Base-by-base conservation (phyloP, 495 filamentous ascomycete genomes). In the Trichoderma orchidacearum region DNA sequence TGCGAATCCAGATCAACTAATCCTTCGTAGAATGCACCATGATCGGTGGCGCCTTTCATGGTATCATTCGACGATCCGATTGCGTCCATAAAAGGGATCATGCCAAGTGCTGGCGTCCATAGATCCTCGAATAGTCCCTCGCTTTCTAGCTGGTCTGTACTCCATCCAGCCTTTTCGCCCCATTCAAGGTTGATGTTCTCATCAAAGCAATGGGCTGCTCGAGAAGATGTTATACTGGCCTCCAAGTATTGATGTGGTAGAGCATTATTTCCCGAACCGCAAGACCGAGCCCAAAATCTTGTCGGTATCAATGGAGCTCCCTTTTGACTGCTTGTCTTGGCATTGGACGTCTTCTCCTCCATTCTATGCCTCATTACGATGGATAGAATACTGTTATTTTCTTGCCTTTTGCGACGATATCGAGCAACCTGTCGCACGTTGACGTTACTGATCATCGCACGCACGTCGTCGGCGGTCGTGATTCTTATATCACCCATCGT, bases 91-190 rank as follows among this genome's bases (percentile, higher is more conserved):
- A 21, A n/a, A 8, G 53, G 7, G 25, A 54, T 36, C 53, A 54
- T 54, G 5, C 30, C 53, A 30, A 32, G 36, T 0, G 53, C 53
- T 9, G 53, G 53, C 29, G 30, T 4, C 2, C 27, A 29, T 9
- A 54, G 34, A 18, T 54, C 53, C 15, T 21, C 53, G 36, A 36
- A 54, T 5, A 36, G 55, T 21, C 21, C 50, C 9, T 59, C 30
- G 23, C 36, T 30, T 2, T 38, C 31, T 34, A 68, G 29, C 11
- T 27, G 48, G 11, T 59, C 51, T 6, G 51, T 29, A 27, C 51
- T 56, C 65, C 65, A 68, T 1, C n/a, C 31, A 15, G 56, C 59
- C 41, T 61, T 61, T 7, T 66, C 59, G 3, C 65, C 64, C n/a
- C 62, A 34, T 21, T 66, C 63, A 0, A 68, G 29, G 3, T 25